Evolutionary conservation across 2,329 filamentous ascomycete genomes (phyloP), one percentile per base, ranked within the genome.

Genomic region (Amylocarpus encephaloides): DNA sequence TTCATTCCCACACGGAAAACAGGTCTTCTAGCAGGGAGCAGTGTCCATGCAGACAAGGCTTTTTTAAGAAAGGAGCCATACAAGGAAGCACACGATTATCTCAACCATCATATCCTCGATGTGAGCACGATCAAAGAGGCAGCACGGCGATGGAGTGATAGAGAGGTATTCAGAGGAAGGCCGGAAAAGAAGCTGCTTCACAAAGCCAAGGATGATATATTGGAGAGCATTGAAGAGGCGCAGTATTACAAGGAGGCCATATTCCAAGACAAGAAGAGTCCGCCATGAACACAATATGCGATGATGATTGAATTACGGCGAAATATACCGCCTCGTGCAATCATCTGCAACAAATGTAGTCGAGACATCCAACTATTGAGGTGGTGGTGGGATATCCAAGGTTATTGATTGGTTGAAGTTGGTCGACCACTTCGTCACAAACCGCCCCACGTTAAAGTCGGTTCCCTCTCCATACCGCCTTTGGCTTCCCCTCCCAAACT

Each of bases 191-290:
- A 78, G 65, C 81, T 79, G 34, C 72, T 83, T 46, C 93, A 98
- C 71, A 81, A 92, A 68, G 93, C 93, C 0, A 82, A 79, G 61
- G 82, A 88, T 49, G 93, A 98, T 68, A 95, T 98, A 51, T 68
- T 96, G 53, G 93, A 98, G 73, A 97, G 92, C 69, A 96, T 98
- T 55, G 84, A 79, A 49, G 93, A 98, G 73, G 92, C 92, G 48
- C 81, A 73, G 62, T 96, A 86, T 66, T 97, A 95, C 68, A 81
- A 80, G 62, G 74, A 84, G 52, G 72, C 71, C 15, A 78, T 95
- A 49, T 94, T 94, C 66, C 60, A 45, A 46, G 22, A 48, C 22
- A 18, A 46, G 15, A 10, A 48, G 18, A 43, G 15, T 40, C 22
- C 22, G 22, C 22, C 22, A 26, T 26, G 22, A 26, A 26, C 4